Conservation (phyloP, 2,329 filamentous ascomycete species). For the Cladosporium phlei region DNA sequence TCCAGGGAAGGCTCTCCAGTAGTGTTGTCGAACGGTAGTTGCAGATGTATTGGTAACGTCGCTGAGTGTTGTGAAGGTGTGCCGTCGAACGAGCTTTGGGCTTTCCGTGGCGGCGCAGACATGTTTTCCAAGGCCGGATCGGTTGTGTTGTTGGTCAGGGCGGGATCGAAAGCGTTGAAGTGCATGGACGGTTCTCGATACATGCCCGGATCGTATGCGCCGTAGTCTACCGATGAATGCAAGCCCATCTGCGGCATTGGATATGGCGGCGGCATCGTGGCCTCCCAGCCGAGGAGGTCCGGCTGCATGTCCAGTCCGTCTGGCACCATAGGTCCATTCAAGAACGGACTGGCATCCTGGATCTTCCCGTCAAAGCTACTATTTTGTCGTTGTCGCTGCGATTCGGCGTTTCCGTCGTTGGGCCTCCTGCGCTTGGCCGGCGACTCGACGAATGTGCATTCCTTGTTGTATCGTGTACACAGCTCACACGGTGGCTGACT, state of each 20-base stretch:
- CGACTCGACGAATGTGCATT: conserved; percentile 44
- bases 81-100: conserved; percentile 22
- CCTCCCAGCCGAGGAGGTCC: conserved; percentile 27
- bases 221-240: conserved; percentile 21
- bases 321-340: conserved; percentile 9
- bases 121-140: conserved; percentile 12
- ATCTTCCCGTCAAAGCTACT: conserved; percentile 2
- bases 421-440: conserved; percentile 31
- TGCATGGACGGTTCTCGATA: conserved; percentile 24
- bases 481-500: conserved; percentile 40
- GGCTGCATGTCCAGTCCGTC: conserved; percentile 24
- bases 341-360: conserved; percentile 2
- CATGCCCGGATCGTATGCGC: conserved; percentile 26
- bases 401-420: conserved; percentile 21
- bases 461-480: conserved; percentile 39
- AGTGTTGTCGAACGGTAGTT: conserved; percentile 25
- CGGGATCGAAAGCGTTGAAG: conserved; percentile 26
- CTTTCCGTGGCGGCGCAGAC: conserved; percentile 10
- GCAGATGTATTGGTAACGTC: conserved; percentile 19
- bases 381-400: conserved; percentile 2
- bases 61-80: conserved; percentile 22
- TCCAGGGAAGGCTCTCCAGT: conserved; percentile 30
- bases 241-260: conserved; percentile 24
- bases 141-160: conserved; percentile 19
- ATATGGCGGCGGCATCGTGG: conserved; percentile 24